A percentile compares a stretch with the other conserved stretches of the same genome.
Conservation (phyloP, 129 eudicot genomes). For the Apium graveolens region DNA sequence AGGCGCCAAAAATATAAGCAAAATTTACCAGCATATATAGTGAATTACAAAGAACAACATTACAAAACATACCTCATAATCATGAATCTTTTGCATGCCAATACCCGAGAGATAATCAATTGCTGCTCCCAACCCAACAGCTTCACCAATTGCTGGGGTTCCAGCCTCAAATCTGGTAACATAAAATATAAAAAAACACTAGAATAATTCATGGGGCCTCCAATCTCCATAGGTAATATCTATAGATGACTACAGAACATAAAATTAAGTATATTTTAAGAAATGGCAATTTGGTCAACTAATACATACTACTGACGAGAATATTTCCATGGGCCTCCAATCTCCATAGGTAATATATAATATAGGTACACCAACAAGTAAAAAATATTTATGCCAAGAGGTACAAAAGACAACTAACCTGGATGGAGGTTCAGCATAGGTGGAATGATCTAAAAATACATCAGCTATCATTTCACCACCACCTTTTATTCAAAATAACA, state of each 20-base stretch:
- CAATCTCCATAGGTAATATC: no score
- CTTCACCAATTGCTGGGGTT: conserved; percentile 97
- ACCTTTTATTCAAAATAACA: conserved; percentile 33
- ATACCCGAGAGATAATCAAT: conserved; percentile 84
- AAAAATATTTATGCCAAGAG: background rate
- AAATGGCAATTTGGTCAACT: background rate
- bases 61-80: conserved; percentile 59
- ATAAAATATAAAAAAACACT: background rate
- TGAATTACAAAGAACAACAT: background rate
- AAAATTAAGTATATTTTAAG: background rate
- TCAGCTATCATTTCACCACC: conserved; percentile 99
- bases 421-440: conserved; percentile 97
- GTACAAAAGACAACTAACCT: conserved; percentile 38
- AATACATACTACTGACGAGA: background rate
- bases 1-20: background rate
- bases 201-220: background rate
- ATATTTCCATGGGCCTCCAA: background rate
- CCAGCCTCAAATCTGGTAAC: conserved; percentile 91
- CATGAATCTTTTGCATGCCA: conserved; percentile 98
- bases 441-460: conserved; percentile 84
- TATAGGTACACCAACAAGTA: background rate
- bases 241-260: background rate
- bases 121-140: conserved; percentile 96
- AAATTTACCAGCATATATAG: background rate
- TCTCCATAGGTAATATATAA: background rate